Evolutionary conservation across 129 eudicot genomes (phyloP), one percentile per base, ranked within the genome.

Genomic region (Heracleum sosnowskyi): DNA sequence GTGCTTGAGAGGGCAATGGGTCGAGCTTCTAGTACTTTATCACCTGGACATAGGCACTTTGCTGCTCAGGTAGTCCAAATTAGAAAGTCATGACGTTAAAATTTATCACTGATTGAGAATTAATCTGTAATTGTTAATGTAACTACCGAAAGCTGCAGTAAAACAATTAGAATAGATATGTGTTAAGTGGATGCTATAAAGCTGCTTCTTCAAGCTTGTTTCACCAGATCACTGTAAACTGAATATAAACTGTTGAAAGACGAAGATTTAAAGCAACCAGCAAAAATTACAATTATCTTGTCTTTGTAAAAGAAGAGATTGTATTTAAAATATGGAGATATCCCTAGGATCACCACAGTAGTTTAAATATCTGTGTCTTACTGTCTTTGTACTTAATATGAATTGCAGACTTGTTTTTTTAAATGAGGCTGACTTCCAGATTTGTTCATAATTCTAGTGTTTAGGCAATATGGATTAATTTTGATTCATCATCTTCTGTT

Each of bases 1-100:
- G 77, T 90, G 86, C 98, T 93, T 79, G 98, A 93, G 85, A 83
- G 90, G 84, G 96, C 94, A 60, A 86, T 93, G 87, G 98, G 98
- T 28, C 85, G 98, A 82, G 86, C 96, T 74, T 93, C 98, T 29
- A 90, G 98, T 85, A 84, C 92, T 75, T 81, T 93, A 76, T 93
- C 96, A 17, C 98, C 98, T 31, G 98, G 96, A 40, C 98, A 93
- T 78, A 84, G 93, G 84, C 98, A 93, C 85, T 86, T 89, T 62
- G 89, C 93, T 47, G 80, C 89, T 77, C 88, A 93, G 92, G 98
- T 88, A 80, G 40, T 66, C 69, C 39, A 36, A 36, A 18, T 55
- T 57, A 0, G 28, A 8, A 22, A 73, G 31, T 73, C 51, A 13
- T 15, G 45, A 41, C 36, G 12, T 41, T 41, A 22, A 72, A 70